A percentile compares a stretch with the other conserved stretches of the same genome.
Conservation (phyloP, 176 grass and related monocot species). For the Raddia guianensis region DNA sequence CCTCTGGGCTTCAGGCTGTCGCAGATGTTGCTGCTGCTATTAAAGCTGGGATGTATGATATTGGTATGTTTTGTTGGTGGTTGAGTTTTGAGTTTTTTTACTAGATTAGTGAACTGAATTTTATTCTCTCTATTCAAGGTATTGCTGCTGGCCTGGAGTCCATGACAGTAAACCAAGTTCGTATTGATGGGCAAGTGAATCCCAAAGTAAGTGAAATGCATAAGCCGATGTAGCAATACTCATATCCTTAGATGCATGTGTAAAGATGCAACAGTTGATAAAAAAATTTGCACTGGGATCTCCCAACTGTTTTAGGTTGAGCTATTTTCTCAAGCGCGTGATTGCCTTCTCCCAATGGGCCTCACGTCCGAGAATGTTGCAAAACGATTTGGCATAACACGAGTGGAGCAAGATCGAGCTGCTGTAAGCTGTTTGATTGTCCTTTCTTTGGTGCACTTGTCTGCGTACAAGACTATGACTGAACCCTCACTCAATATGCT, state of each 20-base stretch:
- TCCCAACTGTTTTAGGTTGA: slow-evolving; percentile 57
- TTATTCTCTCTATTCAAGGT: slow-evolving; percentile 51
- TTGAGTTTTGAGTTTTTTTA: slow-evolving; percentile 12
- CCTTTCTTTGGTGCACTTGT: not conserved
- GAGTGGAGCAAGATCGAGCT: slow-evolving; percentile 81
- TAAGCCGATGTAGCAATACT: slow-evolving; percentile 12
- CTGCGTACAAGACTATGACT: not conserved
- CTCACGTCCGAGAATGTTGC: slow-evolving; percentile 96
- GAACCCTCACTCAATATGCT: not conserved
- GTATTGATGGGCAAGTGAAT: slow-evolving; percentile 47
- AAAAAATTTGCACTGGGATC: slow-evolving; percentile 24
- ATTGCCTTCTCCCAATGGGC: slow-evolving; percentile 95
- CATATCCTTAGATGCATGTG: slow-evolving; percentile 13
- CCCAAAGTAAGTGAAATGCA: slow-evolving; percentile 65
- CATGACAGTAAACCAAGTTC: slow-evolving; percentile 68
- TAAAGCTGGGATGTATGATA: slow-evolving; percentile 81
- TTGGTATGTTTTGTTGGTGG: slow-evolving; percentile 50
- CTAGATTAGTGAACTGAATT: slow-evolving; percentile 31
- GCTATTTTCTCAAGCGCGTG: slow-evolving; percentile 82
- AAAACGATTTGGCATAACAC: slow-evolving; percentile 77
- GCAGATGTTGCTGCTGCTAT: slow-evolving; percentile 86
- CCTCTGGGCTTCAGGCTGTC: slow-evolving; percentile 94
- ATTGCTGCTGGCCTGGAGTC: slow-evolving; percentile 94
- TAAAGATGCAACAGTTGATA: slow-evolving; percentile 33
- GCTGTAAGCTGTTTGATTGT: slow-evolving; percentile 62